These are phyloP conservation scores for Suhomyces maxii DNA, from an alignment of 1,139 yeast species.

Conservation along the genomic window DNA sequence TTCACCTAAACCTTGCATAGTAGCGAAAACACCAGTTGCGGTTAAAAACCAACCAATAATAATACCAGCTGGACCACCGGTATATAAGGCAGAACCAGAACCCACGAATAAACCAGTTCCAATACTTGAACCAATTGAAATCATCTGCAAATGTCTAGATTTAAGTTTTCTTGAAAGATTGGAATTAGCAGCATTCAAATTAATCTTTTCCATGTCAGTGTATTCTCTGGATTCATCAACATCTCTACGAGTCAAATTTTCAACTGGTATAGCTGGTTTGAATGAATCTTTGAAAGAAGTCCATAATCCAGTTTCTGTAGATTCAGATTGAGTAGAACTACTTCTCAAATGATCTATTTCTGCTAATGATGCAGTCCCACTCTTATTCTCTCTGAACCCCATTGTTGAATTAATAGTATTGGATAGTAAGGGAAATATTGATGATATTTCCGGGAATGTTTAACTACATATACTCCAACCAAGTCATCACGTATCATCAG, in stretches of 20 bases:
- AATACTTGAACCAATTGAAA: conserved; percentile 65
- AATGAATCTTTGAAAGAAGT: conserved; percentile 33
- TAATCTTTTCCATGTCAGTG: conserved; percentile 38
- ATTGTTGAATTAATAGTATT: not conserved
- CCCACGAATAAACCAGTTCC: conserved; percentile 58
- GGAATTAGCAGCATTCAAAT: conserved; percentile 39
- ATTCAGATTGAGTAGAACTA: conserved; percentile 10
- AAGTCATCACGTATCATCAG: conserved; percentile 5
- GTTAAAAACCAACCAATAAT: conserved; percentile 45
- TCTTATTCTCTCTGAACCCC: conserved; percentile 1
- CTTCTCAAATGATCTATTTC: conserved; percentile 14
- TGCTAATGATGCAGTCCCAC: conserved; percentile 8
- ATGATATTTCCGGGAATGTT: not conserved
- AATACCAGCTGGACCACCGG: conserved; percentile 79
- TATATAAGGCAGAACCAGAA: conserved; percentile 32
- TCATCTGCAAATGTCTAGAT: conserved; percentile 59
- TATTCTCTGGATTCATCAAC: conserved; percentile 21
- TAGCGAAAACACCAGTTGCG: conserved; percentile 22
- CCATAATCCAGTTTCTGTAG: conserved; percentile 19
- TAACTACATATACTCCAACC: conserved; percentile 4
- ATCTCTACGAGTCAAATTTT: conserved; percentile 20
- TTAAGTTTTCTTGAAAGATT: conserved; percentile 37
- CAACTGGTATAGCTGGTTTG: conserved; percentile 30
- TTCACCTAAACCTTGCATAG: conserved; percentile 46
- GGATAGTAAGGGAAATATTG: not conserved